A percentile compares a stretch with the other conserved stretches of the same genome.
phyloP scores from a whole-genome alignment of 768 basidiomycete species.

The Pseudohyphozyma bogoriensis region DNA sequence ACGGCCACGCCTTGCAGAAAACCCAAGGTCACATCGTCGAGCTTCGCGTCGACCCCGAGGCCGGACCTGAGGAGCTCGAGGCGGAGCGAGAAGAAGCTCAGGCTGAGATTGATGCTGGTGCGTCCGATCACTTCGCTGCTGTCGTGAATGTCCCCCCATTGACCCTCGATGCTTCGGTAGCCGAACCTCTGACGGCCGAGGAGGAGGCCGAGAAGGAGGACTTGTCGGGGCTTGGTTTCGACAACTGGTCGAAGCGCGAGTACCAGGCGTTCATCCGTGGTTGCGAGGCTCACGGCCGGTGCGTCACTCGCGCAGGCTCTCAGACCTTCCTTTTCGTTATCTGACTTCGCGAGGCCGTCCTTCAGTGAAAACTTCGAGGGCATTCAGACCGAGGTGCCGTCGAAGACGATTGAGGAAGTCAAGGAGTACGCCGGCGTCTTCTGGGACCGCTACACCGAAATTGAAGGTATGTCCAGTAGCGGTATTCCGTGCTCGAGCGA shows the following conservation, averaged over 20 bases:
- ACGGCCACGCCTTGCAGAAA: conserved; percentile 30
- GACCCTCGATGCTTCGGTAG: conserved; percentile 39
- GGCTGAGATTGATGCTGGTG: conserved; percentile 76
- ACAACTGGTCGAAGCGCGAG: conserved; percentile 82
- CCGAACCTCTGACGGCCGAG: conserved; percentile 81
- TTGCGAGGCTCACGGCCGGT: conserved; percentile 57
- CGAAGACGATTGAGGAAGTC: conserved; percentile 68
- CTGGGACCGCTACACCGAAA: conserved; percentile 76
- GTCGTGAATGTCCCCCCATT: background rate
- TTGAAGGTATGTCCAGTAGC: conserved; percentile 48
- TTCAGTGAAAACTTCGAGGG: conserved; percentile 35
- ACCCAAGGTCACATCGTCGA: conserved; percentile 39
- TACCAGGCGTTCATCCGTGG: conserved; percentile 83
- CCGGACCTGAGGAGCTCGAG: conserved; percentile 74
- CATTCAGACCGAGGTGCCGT: conserved; percentile 63
- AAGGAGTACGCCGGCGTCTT: conserved; percentile 70
- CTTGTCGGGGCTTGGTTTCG: conserved; percentile 66
- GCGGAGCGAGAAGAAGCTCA: conserved; percentile 69
- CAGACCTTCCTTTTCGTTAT: too few relatives aligned
- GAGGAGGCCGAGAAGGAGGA: conserved; percentile 72
- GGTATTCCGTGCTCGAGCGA: too few relatives aligned
- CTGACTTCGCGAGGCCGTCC: too few relatives aligned
- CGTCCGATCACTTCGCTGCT: conserved; percentile 14
- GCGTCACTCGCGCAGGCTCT: too few relatives aligned
- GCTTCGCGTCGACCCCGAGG: conserved; percentile 57